Percentiles rank a stretch among this genome's conserved stretches.
phyloP scores from a whole-genome alignment of 2,329 filamentous ascomycete species.

The Penicillium verrucosum region DNA sequence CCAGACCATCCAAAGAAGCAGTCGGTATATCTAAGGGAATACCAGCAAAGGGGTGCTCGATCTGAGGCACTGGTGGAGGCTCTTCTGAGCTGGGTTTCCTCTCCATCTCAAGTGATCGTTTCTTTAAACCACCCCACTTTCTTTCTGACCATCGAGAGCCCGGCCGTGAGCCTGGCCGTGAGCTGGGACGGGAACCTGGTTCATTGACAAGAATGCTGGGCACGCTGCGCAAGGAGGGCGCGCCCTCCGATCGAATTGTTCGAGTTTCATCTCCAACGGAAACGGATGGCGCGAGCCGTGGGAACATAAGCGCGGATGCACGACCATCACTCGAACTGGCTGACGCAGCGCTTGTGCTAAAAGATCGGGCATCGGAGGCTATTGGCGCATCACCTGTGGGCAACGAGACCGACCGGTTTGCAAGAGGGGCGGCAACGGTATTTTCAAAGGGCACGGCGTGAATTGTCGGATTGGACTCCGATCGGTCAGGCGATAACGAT shows the following conservation, averaged over 20 bases:
- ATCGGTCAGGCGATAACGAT: constrained; percentile 26
- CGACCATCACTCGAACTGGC: constrained; percentile 12
- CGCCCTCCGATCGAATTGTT: constrained; percentile 18
- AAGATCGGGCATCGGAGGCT: constrained; percentile 25
- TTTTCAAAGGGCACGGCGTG: constrained; percentile 29
- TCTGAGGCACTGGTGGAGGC: constrained; percentile 34
- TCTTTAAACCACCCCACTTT: constrained; percentile 41
- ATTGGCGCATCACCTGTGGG: constrained; percentile 23
- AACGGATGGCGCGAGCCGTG: constrained; percentile 13
- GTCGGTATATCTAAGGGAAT: constrained; percentile 57
- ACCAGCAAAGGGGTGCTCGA: constrained; percentile 43
- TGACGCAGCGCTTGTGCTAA: constrained; percentile 26
- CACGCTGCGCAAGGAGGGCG: constrained; percentile 35
- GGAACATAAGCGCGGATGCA: constrained; percentile 14
- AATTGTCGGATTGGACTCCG: constrained; percentile 26
- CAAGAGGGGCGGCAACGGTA: constrained; percentile 22
- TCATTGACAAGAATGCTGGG: constrained; percentile 44
- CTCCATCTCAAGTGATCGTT: constrained; percentile 34
- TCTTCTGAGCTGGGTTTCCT: constrained; percentile 28
- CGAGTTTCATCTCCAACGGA: constrained; percentile 14
- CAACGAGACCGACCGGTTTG: constrained; percentile 30
- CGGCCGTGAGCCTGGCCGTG: constrained; percentile 34
- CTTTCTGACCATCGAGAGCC: constrained; percentile 45
- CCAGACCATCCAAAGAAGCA: constrained; percentile 52
- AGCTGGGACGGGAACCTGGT: constrained; percentile 25